Conservation (phyloP, 2,329 filamentous ascomycete genomes). For the Trichoderma sp. region DNA sequence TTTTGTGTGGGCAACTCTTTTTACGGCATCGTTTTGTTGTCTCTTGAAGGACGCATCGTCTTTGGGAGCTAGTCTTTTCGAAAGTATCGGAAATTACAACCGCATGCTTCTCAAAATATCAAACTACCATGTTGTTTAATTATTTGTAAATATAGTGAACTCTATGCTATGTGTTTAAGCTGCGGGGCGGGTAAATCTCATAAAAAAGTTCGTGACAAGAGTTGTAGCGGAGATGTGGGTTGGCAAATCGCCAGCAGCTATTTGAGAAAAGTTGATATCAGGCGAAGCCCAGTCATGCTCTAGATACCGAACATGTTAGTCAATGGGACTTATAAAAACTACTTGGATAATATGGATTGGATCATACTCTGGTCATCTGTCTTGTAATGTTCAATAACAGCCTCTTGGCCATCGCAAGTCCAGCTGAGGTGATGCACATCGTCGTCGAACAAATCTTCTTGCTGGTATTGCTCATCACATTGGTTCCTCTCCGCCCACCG, state of each 20-base stretch:
- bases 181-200: conserved; percentile 29
- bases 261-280: conserved; percentile 43
- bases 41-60: background rate
- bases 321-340: background rate
- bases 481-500: conserved; percentile 42
- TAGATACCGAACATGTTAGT: background rate
- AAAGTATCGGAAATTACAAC: background rate
- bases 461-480: conserved; percentile 33
- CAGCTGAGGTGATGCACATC: conserved; percentile 44
- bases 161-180: background rate
- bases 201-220: conserved; percentile 46
- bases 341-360: too few relatives aligned
- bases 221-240: conserved; percentile 43
- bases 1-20: background rate
- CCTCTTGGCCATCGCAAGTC: conserved; percentile 38
- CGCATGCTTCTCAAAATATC: background rate
- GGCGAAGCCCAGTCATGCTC: conserved; percentile 47
- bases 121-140: background rate
- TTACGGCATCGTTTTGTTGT: background rate
- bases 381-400: conserved; percentile 44
- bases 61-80: background rate
- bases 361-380: conserved; percentile 38
- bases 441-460: conserved; percentile 35
- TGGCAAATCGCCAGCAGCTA: conserved; percentile 38
- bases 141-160: background rate